Conservation (phyloP, 306 rosid genomes). For the Cucurbita moschata region DNA sequence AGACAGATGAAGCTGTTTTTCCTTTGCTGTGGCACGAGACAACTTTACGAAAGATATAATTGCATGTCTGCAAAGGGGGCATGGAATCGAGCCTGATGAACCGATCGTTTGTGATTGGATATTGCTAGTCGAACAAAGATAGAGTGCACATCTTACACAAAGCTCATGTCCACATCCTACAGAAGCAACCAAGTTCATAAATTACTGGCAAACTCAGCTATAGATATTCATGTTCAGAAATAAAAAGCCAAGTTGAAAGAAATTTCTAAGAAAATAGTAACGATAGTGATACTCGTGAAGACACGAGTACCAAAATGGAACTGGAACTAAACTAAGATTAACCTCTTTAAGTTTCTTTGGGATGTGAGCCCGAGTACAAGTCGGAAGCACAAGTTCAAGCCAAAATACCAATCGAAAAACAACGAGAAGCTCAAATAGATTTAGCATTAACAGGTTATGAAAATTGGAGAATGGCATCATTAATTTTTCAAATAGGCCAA, state of each 20-base stretch:
- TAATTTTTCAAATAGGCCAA: not conserved
- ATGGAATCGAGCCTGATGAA: slow-evolving; percentile 78
- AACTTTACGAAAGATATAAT: slow-evolving; percentile 63
- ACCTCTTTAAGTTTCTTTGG: not conserved
- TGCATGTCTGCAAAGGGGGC: slow-evolving; percentile 80
- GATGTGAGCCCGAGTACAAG: not conserved
- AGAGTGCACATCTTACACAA: slow-evolving; percentile 84
- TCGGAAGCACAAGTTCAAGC: not conserved
- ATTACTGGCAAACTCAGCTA: not conserved
- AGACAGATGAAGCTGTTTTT: slow-evolving; percentile 38
- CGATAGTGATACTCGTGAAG: too few species aligned
- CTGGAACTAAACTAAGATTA: too few species aligned
- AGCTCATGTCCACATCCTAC: slow-evolving; percentile 89
- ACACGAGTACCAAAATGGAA: too few species aligned
- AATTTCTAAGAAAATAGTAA: too few species aligned
- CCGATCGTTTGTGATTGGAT: slow-evolving; percentile 40
- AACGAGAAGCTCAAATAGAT: not conserved
- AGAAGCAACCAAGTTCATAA: not conserved
- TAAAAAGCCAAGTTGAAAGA: not conserved
- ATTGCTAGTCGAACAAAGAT: slow-evolving; percentile 78
- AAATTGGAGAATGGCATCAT: not conserved
- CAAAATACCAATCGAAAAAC: not conserved
- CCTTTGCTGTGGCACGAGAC: slow-evolving; percentile 55
- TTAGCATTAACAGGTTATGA: not conserved
- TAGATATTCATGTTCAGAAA: not conserved